phyloP scores from a whole-genome alignment of 345 rosid genomes.

The sweet orange (Citrus sinensis) region DVS_A1.0 CM039167.1:323501-324000 shows the following conservation, averaged over 20 bases:
- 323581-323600: not conserved
- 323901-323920: too few species aligned
- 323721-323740: not conserved
- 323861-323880: not conserved
- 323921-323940: not conserved
- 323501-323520: too few species aligned
- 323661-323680: not conserved
- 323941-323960: not conserved
- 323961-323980: too few species aligned
- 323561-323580: not conserved
- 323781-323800: too few species aligned
- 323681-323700: not conserved
- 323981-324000: too few species aligned
- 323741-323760: too few species aligned
- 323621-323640: not conserved
- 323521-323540: too few species aligned
- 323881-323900: not conserved
- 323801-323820: too few species aligned
- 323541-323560: not conserved
- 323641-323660: not conserved
- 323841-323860: too few species aligned
- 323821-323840: too few species aligned
- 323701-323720: not conserved
- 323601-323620: too few species aligned
- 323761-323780: too few species aligned